These are phyloP conservation scores for Berberis thunbergii DNA, from an alignment of 164 flowering plant genomes.

Conservation along the genomic window DNA sequence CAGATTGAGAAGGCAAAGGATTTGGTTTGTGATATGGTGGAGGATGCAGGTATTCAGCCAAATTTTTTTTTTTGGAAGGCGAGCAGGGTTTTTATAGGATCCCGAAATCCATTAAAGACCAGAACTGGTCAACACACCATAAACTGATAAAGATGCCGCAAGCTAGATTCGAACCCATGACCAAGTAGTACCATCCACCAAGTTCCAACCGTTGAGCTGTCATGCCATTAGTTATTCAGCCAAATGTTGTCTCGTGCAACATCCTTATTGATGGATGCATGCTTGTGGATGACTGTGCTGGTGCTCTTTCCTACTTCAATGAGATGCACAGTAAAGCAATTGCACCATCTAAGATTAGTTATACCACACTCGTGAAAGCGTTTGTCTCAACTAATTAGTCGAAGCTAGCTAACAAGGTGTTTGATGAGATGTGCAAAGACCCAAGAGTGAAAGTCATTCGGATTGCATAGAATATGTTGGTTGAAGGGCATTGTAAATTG, in stretches of 20 bases:
- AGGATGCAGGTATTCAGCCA: conserved; percentile 46
- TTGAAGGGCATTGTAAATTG: conserved; percentile 70
- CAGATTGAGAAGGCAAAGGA: conserved; percentile 74
- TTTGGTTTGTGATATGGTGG: conserved; percentile 57
- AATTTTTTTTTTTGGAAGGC: conserved; percentile 33
- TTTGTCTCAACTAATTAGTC: conserved; percentile 80
- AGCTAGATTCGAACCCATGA: no score
- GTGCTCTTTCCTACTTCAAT: conserved; percentile 75
- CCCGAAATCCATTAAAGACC: no score
- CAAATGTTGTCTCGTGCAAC: conserved; percentile 92
- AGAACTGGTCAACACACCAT: no score
- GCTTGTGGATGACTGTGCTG: conserved; percentile 70
- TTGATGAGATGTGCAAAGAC: conserved; percentile 82
- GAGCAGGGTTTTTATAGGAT: no score
- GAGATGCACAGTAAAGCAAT: conserved; percentile 82
- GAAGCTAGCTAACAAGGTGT: conserved; percentile 69
- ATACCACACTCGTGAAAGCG: conserved; percentile 95
- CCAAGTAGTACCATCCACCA: no score
- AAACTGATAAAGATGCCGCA: no score
- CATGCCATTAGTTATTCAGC: conserved; percentile 6
- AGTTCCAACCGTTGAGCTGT: no score
- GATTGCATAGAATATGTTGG: conserved; percentile 92
- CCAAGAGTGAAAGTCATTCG: conserved; percentile 74
- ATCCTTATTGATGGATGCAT: conserved; percentile 85
- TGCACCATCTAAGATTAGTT: conserved; percentile 85